Conservation (phyloP, 768 basidiomycete species). For the Lanmaoa pseudosensibilis region DNA sequence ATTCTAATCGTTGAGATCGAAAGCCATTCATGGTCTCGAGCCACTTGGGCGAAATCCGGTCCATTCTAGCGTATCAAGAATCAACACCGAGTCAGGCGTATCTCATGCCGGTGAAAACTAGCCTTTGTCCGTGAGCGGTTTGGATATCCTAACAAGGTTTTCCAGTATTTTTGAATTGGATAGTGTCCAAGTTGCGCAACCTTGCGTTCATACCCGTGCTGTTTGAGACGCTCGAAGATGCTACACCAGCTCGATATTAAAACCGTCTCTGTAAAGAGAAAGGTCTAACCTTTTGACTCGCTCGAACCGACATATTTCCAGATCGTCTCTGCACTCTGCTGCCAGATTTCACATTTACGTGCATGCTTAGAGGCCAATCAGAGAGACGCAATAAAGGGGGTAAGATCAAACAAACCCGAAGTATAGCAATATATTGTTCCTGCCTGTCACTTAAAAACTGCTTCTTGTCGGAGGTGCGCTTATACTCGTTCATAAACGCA, state of each 20-base stretch:
- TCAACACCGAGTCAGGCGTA: not conserved
- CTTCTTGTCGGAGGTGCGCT: not conserved
- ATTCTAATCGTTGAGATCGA: not conserved
- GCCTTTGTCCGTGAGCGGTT: constrained; percentile 10
- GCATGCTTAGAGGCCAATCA: constrained; percentile 5
- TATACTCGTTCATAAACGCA: constrained; percentile 7
- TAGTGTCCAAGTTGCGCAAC: not conserved
- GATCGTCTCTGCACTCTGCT: too few relatives aligned
- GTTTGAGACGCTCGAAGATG: constrained; percentile 3
- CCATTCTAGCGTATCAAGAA: constrained; percentile 3
- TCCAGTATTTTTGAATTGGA: not conserved
- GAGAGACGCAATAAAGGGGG: not conserved
- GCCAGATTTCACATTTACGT: not conserved
- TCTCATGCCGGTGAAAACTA: not conserved
- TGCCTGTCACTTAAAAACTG: constrained; percentile 1
- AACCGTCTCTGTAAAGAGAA: not conserved
- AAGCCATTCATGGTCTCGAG: not conserved
- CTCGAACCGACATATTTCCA: not conserved
- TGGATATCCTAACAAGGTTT: not conserved
- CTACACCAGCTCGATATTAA: not conserved
- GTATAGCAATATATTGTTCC: not conserved
- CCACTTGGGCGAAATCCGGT: constrained; percentile 2
- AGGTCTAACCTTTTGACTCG: not conserved
- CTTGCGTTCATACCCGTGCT: constrained; percentile 7
- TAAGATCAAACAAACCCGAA: not conserved